Base-by-base conservation (phyloP, 805 yeast genomes). In the Teunomyces funiuensis region DNA sequence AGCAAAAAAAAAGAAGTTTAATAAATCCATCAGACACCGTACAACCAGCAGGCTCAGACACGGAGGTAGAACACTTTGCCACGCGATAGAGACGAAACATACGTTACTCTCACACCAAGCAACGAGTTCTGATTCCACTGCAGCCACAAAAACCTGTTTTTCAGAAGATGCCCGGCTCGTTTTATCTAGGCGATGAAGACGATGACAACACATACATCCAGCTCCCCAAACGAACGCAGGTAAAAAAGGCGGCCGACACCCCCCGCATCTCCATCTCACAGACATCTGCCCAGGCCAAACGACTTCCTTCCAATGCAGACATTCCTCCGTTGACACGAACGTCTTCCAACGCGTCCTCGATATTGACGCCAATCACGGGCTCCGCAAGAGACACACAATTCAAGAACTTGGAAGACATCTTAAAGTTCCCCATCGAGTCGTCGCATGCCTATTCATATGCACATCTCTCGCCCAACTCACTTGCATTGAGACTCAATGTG, bases 401-500 rank as follows among this genome's bases (percentile, higher is more conserved):
- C 45, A 47, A 47, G 28, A 43, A 41, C 40, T 18, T 45, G 13
- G 47, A 50, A 14, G 74, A 82, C 41, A 69, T 85, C 14, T 57
- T 82, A 28, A 75, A 72, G 46, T 83, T 87, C 54, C 88, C 91
- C 4, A 79, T 81, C 18, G 89, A 85, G 51, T 85, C 93, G 9
- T 79, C 93, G 1, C 90, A 85, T 57, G 85, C 95, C 2, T 88
- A 85, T 56, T 86, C 95, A 0, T 88, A 88, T 58, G 88, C 93
- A 2, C 86, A 85, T 40, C 65, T 87, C 42, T 82, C 91, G 1
- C 93, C 90, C 7, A 85, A 85, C 56, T 83, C 95, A 1, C 61
- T 88, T 42, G 87, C 93, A 0, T 76, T 86, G 36, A 69, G 96
- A 42, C 63, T 88, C 45, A 82, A 82, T 41, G 89, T 86, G 11